A percentile compares a stretch with the other conserved stretches of the same genome.
These are phyloP conservation scores for Fusarium sp. DNA, from an alignment of 2,329 filamentous ascomycete species.

Conservation along the genomic window DNA sequence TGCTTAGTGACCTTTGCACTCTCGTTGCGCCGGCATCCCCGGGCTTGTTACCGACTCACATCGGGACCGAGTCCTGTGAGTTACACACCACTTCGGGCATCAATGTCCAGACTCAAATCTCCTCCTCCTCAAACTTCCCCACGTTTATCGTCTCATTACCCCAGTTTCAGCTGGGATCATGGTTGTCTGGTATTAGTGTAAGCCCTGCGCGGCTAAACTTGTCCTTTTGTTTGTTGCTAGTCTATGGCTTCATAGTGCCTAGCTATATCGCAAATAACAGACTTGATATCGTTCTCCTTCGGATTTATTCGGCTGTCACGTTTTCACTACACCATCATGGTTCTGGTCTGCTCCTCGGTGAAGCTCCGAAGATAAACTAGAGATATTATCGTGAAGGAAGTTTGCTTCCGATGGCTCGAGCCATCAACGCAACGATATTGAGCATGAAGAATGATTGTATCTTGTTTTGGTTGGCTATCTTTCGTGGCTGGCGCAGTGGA, in stretches of 20 bases:
- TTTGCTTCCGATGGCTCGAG: neutral
- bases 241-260: neutral
- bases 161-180: slow-evolving; percentile 9
- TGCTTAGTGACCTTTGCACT: neutral
- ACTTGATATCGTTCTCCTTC: neutral
- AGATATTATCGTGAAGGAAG: neutral
- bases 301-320: neutral
- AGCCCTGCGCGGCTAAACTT: slow-evolving; percentile 10
- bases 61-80: neutral
- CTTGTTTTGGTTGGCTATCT: neutral
- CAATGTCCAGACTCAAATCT: slow-evolving; percentile 15
- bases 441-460: neutral
- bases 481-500: neutral
- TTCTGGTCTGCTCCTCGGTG: neutral
- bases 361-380: slow-evolving; percentile 19
- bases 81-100: slow-evolving; percentile 22
- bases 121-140: slow-evolving; percentile 12
- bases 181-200: slow-evolving; percentile 5
- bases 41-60: neutral
- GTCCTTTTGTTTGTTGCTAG: slow-evolving; percentile 1
- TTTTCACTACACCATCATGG: neutral
- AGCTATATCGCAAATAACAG: neutral
- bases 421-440: neutral
- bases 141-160: slow-evolving; percentile 16
- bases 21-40: neutral